A percentile compares a stretch with the other conserved stretches of the same genome.
phyloP scores from a whole-genome alignment of 2,329 filamentous ascomycete genomes.

The Penicillium brevicompactum region DNA sequence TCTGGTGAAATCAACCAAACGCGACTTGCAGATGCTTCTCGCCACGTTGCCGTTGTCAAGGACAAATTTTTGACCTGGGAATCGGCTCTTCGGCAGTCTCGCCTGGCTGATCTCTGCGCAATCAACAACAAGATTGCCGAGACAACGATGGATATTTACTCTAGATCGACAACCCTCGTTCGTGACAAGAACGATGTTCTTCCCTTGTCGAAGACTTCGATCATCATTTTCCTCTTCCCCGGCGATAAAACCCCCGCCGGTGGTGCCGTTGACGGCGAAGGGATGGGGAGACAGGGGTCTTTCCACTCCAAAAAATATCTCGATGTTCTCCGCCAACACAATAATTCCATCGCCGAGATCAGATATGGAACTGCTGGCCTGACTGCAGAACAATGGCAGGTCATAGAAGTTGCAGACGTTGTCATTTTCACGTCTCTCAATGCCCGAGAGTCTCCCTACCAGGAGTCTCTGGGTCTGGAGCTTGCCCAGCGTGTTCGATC shows the following conservation, averaged over 20 bases:
- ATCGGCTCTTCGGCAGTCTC: slow-evolving; percentile 22
- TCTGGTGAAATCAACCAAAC: slow-evolving; percentile 35
- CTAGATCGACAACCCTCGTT: slow-evolving; percentile 45
- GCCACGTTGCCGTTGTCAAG: slow-evolving; percentile 41
- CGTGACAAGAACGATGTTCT: slow-evolving; percentile 33
- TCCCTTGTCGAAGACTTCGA: slow-evolving; percentile 32
- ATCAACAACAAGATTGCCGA: slow-evolving; percentile 29
- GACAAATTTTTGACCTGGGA: slow-evolving; percentile 39
- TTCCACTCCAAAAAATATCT: slow-evolving; percentile 37
- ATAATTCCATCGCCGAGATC: slow-evolving; percentile 33
- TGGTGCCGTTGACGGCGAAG: slow-evolving; percentile 44
- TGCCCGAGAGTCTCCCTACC: slow-evolving; percentile 40
- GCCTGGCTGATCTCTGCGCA: slow-evolving; percentile 18
- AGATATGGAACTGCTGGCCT: slow-evolving; percentile 35
- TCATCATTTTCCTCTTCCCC: slow-evolving; percentile 42
- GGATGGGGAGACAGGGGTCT: slow-evolving; percentile 33
- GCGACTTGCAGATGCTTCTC: slow-evolving; percentile 37
- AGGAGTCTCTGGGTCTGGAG: slow-evolving; percentile 38
- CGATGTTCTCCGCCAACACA: slow-evolving; percentile 32
- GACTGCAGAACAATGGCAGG: slow-evolving; percentile 32
- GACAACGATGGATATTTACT: slow-evolving; percentile 40
- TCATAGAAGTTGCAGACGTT: slow-evolving; percentile 38
- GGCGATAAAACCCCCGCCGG: slow-evolving; percentile 36
- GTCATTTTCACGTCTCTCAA: slow-evolving; percentile 47
- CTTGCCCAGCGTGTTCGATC: slow-evolving; percentile 32